Evolutionary conservation across 1,284 basidiomycete species (phyloP).

Genomic region (Tylopilus sp.): DNA sequence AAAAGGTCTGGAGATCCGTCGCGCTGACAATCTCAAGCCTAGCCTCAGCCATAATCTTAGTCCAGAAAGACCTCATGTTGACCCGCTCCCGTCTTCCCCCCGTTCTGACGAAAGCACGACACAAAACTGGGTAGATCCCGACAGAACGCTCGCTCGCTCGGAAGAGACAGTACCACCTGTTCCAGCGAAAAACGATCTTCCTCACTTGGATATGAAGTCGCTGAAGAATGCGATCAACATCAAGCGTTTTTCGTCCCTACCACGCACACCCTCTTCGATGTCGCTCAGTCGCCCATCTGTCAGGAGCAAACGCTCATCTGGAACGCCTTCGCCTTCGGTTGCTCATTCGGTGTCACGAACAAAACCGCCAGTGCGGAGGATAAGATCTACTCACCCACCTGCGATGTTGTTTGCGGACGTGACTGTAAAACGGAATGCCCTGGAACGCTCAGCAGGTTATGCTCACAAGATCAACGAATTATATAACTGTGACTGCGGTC

Average conservation of each 20-base stretch:
- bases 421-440: constrained; percentile 50
- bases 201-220: constrained; percentile 23
- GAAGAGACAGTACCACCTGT: constrained; percentile 32
- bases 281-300: constrained; percentile 29
- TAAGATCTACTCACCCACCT: constrained; percentile 55
- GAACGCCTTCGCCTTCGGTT: constrained; percentile 41
- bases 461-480: constrained; percentile 84
- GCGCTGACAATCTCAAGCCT: constrained; percentile 19
- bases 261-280: constrained; percentile 51
- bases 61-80: constrained; percentile 13
- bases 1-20: constrained; percentile 34
- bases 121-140: constrained; percentile 19
- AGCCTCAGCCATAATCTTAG: constrained; percentile 7
- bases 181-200: constrained; percentile 30
- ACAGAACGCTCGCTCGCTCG: constrained; percentile 15
- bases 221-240: constrained; percentile 34
- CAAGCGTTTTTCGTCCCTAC: constrained; percentile 59
- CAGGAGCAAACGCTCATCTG: constrained; percentile 33
- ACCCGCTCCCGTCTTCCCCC: constrained; percentile 16
- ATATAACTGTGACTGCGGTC: constrained; percentile 70
- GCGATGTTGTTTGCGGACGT: constrained; percentile 78
- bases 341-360: constrained; percentile 12
- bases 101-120: constrained; percentile 21
- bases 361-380: constrained; percentile 35
- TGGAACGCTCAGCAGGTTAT: constrained; percentile 77